Evolutionary conservation across 1,284 basidiomycete genomes (phyloP).

Genomic region (Hymenochaete sp.): DNA sequence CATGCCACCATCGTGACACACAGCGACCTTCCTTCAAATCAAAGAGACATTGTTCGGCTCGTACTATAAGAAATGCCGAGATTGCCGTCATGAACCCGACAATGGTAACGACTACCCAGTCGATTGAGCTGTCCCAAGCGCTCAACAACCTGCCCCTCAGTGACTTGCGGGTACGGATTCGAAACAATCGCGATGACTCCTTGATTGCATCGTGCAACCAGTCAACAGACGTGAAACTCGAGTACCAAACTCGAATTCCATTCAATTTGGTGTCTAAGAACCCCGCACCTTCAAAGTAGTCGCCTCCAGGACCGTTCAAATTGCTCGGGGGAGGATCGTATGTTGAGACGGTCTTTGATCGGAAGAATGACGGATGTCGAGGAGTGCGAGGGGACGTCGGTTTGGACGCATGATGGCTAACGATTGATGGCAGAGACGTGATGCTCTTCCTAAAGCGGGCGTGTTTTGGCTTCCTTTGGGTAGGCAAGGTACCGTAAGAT

Average conservation of each 20-base stretch:
- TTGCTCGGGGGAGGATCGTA: constrained; percentile 52
- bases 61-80: constrained; percentile 81
- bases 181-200: constrained; percentile 72
- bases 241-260: constrained; percentile 88
- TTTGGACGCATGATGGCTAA: constrained; percentile 22
- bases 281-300: constrained; percentile 29
- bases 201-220: constrained; percentile 94
- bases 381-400: constrained; percentile 28
- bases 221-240: constrained; percentile 76
- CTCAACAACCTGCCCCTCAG: constrained; percentile 65
- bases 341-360: constrained; percentile 50
- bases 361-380: constrained; percentile 34
- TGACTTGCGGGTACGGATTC: constrained; percentile 59
- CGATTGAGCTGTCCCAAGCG: constrained; percentile 72
- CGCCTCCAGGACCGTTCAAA: constrained; percentile 25
- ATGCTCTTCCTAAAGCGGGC: constrained; percentile 27
- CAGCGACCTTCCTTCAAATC: constrained; percentile 93
- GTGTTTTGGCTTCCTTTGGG: constrained; percentile 23
- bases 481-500: constrained; percentile 46
- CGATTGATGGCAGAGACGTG: constrained; percentile 10
- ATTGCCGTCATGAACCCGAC: constrained; percentile 79
- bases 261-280: constrained; percentile 65
- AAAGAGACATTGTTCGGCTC: constrained; percentile 87
- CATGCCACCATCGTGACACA: constrained; percentile 56
- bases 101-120: constrained; percentile 88